These are phyloP conservation scores for Verticillium isaacii DNA, from an alignment of 2,329 filamentous ascomycete genomes.

Conservation along the genomic window DNA sequence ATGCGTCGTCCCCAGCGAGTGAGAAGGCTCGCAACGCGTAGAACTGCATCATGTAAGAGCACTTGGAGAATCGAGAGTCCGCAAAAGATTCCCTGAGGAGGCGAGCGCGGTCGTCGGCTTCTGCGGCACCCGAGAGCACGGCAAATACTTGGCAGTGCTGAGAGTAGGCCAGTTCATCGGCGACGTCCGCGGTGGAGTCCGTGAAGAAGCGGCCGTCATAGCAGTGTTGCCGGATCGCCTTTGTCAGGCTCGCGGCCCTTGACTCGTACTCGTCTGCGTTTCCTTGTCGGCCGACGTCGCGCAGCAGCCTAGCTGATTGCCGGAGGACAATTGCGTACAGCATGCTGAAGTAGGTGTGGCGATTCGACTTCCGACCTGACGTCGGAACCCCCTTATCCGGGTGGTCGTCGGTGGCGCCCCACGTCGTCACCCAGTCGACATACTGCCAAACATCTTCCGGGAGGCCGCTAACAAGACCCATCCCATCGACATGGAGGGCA, in stretches of 20 bases:
- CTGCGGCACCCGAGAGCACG: background rate
- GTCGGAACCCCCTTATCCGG: background rate
- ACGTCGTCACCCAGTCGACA: background rate
- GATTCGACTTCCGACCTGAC: background rate
- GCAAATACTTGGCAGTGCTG: background rate
- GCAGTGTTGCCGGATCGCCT: background rate
- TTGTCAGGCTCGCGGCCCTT: background rate
- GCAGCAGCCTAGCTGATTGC: background rate
- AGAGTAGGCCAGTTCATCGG: background rate
- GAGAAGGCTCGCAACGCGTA: slow-evolving; percentile 19
- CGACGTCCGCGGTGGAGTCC: background rate
- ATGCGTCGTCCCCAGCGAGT: slow-evolving; percentile 2
- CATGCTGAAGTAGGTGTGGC: background rate
- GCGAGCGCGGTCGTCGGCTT: slow-evolving; percentile 7
- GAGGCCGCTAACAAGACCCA: slow-evolving; percentile 17
- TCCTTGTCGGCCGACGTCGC: background rate
- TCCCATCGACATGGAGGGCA: slow-evolving; percentile 17
- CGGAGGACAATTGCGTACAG: background rate
- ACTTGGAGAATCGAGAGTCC: background rate
- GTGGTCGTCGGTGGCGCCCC: background rate
- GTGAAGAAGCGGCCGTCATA: background rate
- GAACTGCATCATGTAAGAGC: slow-evolving; percentile 23
- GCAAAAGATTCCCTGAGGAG: slow-evolving; percentile 22
- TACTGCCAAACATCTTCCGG: background rate
- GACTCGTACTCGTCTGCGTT: background rate